Base-by-base conservation (phyloP, 768 basidiomycete species). In the Amanita molliuscula region DNA sequence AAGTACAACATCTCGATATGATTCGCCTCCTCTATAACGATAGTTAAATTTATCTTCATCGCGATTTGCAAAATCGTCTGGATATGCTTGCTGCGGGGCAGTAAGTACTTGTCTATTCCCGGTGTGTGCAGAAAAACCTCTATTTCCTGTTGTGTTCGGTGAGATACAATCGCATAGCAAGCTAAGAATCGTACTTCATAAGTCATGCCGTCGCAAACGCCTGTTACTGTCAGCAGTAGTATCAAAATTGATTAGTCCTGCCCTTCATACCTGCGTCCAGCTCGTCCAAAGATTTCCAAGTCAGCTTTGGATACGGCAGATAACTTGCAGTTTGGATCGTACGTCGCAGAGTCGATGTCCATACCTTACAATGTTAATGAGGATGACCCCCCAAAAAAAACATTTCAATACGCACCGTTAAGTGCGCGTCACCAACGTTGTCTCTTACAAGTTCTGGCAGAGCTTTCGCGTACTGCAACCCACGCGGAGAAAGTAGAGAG, bases 11-110 rank as follows among this genome's bases (percentile, higher is more conserved):
- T 99, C 96, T 33, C 96, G 82, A 64, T 99, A 99, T 1, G 92
- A 96, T 68, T 99, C 96, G 48, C 96, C 96, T 59, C 84, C 93
- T 58, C 96, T 78, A 65, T 97, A 98, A 25, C 96, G 82, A 65
- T 99, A 99, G 66, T 98, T 98, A 67, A 96, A 99, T 67, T 99
- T 99, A 73, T 99, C 96, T 52, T 97, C 92, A 59, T 99, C 96
- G 21, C 96, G 82, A 62, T 94, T 93, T 13, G 91, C 93, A 65
- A 94, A 98, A 62, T 99, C 96, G 51, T 99, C 96, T 0, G 96
- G 96, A 62, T 98, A 99, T 54, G 83, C 78, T 76, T 83, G 81
- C 91, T 95, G 56, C 1, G 1, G 52, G 51, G 25, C 23, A 1
- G 29, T 52, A 23, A 48, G 28, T 28, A 29, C 47, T n/a, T 18